Conservation (phyloP, 805 yeast genomes). For the Ogataea ganodermae region DNA sequence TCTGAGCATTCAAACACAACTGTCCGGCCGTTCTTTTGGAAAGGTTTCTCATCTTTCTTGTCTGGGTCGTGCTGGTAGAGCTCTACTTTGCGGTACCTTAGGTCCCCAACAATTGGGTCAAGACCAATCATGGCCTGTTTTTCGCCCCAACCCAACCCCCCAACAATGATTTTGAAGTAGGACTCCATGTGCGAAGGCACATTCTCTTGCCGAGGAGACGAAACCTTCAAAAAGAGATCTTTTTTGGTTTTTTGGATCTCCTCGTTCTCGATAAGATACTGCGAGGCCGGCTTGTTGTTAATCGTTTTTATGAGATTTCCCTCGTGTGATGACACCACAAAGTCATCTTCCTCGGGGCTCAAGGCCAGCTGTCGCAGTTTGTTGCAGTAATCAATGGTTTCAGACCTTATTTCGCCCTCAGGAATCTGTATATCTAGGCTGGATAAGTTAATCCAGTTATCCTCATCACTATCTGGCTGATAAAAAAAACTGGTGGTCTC, state of each 20-base stretch:
- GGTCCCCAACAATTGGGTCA: constrained; percentile 53
- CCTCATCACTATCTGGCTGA: constrained; percentile 10
- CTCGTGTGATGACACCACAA: constrained; percentile 48
- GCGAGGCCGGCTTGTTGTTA: constrained; percentile 58
- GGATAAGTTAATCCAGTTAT: constrained; percentile 18
- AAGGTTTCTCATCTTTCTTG: not conserved
- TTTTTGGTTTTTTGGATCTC: constrained; percentile 32
- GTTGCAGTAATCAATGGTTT: constrained; percentile 11
- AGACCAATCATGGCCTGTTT: constrained; percentile 65
- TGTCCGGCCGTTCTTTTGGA: not conserved
- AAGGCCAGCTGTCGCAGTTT: constrained; percentile 16
- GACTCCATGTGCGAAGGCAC: constrained; percentile 22
- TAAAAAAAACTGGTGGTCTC: constrained; percentile 29
- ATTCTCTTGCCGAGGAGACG: constrained; percentile 2
- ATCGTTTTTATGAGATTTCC: constrained; percentile 63
- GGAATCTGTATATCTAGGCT: constrained; percentile 7
- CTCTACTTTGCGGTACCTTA: constrained; percentile 23
- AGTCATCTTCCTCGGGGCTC: constrained; percentile 23
- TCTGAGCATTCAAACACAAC: constrained; percentile 31
- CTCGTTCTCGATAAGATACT: constrained; percentile 49
- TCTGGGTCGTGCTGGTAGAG: constrained; percentile 22
- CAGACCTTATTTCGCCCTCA: not conserved
- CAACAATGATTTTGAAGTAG: constrained; percentile 61
- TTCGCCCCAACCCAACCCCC: constrained; percentile 79
- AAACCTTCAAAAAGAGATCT: constrained; percentile 27